Conservation (phyloP, 495 filamentous ascomycete genomes). For the Penicillium silybi region DNA sequence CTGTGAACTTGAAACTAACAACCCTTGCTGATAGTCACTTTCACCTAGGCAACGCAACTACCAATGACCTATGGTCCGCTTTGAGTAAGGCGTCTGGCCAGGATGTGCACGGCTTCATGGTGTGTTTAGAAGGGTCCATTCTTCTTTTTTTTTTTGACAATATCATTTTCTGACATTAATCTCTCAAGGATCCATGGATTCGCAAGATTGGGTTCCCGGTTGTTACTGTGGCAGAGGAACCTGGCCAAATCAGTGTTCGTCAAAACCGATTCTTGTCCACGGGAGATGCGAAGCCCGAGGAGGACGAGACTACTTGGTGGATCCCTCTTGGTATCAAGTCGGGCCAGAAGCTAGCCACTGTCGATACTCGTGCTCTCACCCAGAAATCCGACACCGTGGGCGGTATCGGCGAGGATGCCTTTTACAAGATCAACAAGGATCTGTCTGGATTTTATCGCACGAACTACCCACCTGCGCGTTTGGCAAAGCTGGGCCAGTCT, state of each 20-base stretch:
- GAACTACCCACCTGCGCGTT: conserved; percentile 76
- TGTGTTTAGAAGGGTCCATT: conserved; percentile 18
- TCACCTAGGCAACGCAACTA: conserved; percentile 75
- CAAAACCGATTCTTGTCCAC: conserved; percentile 87
- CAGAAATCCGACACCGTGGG: conserved; percentile 69
- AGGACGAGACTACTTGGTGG: conserved; percentile 95
- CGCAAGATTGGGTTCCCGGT: conserved; percentile 91
- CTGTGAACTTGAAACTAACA: background rate
- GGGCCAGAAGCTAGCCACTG: conserved; percentile 32
- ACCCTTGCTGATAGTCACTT: background rate
- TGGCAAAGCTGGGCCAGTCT: conserved; percentile 73
- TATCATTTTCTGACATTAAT: conserved; percentile 9
- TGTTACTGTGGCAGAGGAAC: conserved; percentile 77
- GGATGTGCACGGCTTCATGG: conserved; percentile 84
- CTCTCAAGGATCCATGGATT: conserved; percentile 77
- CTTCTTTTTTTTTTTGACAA: background rate
- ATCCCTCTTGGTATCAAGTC: conserved; percentile 78
- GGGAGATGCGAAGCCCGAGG: conserved; percentile 84
- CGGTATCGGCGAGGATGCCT: conserved; percentile 64
- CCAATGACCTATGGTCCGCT: conserved; percentile 88
- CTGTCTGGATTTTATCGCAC: conserved; percentile 90
- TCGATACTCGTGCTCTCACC: conserved; percentile 57
- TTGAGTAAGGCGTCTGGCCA: conserved; percentile 83
- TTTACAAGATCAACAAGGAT: conserved; percentile 89
- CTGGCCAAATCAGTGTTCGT: conserved; percentile 72